These are phyloP conservation scores for Moniliella sp. DNA, from an alignment of 1,284 basidiomycete genomes.

Conservation along the genomic window DNA sequence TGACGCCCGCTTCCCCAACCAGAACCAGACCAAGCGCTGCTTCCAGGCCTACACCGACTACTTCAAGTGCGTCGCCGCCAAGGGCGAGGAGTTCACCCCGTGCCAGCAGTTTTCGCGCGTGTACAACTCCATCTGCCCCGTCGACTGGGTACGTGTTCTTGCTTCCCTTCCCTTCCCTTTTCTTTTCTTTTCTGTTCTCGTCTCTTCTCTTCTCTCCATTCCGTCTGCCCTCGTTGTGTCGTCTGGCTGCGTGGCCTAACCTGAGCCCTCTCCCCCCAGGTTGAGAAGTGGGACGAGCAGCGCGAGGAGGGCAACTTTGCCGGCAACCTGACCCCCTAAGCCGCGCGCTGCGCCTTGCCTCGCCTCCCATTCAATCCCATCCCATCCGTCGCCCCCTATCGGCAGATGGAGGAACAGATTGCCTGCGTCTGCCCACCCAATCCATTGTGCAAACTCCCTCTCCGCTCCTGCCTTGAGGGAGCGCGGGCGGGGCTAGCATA, in stretches of 20 bases:
- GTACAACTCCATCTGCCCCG: slow-evolving; percentile 89
- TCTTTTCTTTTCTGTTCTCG: background rate
- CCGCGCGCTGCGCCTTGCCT: too few relatives aligned
- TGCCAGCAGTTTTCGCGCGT: slow-evolving; percentile 97
- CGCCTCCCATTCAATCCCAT: too few relatives aligned
- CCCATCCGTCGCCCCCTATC: too few relatives aligned
- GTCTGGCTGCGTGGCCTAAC: background rate
- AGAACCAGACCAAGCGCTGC: slow-evolving; percentile 35
- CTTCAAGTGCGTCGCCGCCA: slow-evolving; percentile 87
- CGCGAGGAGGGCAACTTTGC: slow-evolving; percentile 28
- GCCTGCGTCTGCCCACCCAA: too few relatives aligned
- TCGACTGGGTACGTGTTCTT: slow-evolving; percentile 49
- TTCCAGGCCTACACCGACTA: slow-evolving; percentile 44
- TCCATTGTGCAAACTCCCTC: too few relatives aligned
- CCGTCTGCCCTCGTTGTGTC: background rate
- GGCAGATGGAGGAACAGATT: too few relatives aligned
- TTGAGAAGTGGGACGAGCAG: slow-evolving; percentile 33
- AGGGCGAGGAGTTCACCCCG: slow-evolving; percentile 87
- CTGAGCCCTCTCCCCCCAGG: slow-evolving; percentile 5
- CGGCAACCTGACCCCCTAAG: slow-evolving; percentile 26
- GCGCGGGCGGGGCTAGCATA: too few relatives aligned
- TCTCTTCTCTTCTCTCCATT: background rate
- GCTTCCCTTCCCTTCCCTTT: background rate
- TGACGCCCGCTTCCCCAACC: slow-evolving; percentile 32
- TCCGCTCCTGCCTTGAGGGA: too few relatives aligned